Evolutionary conservation across 495 filamentous ascomycete species (phyloP), one percentile per base, ranked within the genome.

Genomic region (Xylaria venustula): DNA sequence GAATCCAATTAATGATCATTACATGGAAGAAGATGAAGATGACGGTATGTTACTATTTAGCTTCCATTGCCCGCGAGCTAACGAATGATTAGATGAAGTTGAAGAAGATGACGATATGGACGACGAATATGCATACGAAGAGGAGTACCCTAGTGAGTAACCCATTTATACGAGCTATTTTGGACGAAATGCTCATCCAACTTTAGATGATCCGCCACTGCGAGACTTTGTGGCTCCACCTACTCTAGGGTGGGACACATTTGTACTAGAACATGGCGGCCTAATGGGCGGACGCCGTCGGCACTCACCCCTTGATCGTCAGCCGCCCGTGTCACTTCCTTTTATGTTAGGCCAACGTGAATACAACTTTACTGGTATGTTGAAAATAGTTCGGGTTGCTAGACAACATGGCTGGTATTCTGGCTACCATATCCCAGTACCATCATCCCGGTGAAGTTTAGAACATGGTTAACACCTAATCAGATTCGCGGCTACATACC

Each of bases 31-130:
- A 9, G 89, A 86, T 20, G 83, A 85, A 37, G 85, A 85, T 67
- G 87, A 86, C 32, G 85, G 85, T 76, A 76, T 70, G 71, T 73
- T 65, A 47, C 72, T 9, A n/a, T 74, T 25, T 17, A 15, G 41
- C 26, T 19, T 52, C 14, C 11, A 45, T 15, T 26, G 26, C 20
- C 6, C 14, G 37, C 4, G 40, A 23, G 28, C 57, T 60, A 52
- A 60, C 30, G 8, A 41, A n/a, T 12, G 0, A 48, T 36, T 14
- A 62, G 60, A 62, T 73, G 79, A 80, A 50, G 87, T 89, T 8
- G 87, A 89, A 44, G 86, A 87, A 2, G 88, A 90, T 51, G 89
- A 91, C 30, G 90, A 93, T 47, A 76, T 82, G 52, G 86, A 88
- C 26, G 86, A 88, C 20, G 87, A 87, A 54, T 77, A 80, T 54